Conservation (phyloP, 148 eudicot species). For the Simmondsia chinensis region DNA sequence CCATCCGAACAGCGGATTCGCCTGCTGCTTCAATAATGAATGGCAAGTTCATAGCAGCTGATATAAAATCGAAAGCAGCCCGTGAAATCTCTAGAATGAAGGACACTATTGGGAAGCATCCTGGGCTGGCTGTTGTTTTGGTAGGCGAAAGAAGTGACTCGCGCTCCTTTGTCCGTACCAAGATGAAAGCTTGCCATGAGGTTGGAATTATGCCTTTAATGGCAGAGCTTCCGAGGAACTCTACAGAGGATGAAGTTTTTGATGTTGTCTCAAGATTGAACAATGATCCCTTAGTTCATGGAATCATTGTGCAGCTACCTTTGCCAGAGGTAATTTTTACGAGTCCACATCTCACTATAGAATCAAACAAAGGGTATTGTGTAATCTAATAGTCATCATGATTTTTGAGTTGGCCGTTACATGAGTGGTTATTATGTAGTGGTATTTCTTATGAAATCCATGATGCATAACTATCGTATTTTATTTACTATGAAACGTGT, state of each 20-base stretch:
- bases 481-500: too few species aligned
- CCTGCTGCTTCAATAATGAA: conserved; percentile 22
- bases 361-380: too few species aligned
- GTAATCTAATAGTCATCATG: too few species aligned
- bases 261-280: conserved; percentile 25
- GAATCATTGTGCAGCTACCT: conserved; percentile 48
- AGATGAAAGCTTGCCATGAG: conserved; percentile 43
- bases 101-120: conserved; percentile 19
- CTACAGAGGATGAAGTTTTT: conserved; percentile 28
- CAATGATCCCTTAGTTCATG: conserved; percentile 36
- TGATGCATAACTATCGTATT: too few species aligned
- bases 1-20: too few species aligned
- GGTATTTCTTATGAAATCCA: too few species aligned
- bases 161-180: conserved; percentile 30
- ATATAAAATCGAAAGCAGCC: conserved; percentile 33
- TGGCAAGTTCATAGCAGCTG: conserved; percentile 39
- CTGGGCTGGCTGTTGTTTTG: conserved; percentile 42
- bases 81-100: conserved; percentile 31
- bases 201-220: conserved; percentile 39
- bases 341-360: too few species aligned
- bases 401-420: too few species aligned
- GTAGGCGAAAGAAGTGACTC: conserved; percentile 46
- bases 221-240: conserved; percentile 24
- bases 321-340: conserved; percentile 34
- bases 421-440: too few species aligned